Evolutionary conservation across 352 stramenopile genomes (phyloP).

Genomic region (Phytopythium helicoides): DNA sequence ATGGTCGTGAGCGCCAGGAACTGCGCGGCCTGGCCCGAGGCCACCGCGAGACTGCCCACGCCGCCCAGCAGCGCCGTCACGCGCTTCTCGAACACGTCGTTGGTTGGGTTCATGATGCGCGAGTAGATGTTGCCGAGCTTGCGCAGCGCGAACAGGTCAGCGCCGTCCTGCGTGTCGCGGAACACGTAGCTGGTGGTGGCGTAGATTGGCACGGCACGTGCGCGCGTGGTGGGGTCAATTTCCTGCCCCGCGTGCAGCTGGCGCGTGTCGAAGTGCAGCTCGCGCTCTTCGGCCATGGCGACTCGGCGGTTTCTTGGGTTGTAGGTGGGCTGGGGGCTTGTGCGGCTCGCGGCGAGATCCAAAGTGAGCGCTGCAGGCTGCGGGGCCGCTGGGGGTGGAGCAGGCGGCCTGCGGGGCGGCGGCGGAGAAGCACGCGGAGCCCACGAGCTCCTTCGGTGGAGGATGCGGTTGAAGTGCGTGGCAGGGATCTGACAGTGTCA

Average conservation of each 20-base stretch:
- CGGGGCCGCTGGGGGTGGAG: too few relatives aligned
- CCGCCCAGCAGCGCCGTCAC: conserved; percentile 1
- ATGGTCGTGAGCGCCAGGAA: conserved; percentile 3
- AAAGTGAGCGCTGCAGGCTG: too few relatives aligned
- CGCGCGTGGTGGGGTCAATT: background rate
- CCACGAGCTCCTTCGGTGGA: too few relatives aligned
- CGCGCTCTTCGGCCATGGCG: conserved; percentile 6
- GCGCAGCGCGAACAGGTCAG: conserved; percentile 2
- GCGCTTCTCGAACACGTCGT: conserved; percentile 4
- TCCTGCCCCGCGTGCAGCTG: conserved; percentile 2
- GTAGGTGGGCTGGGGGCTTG: too few relatives aligned
- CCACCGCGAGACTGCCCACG: background rate
- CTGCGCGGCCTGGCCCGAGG: background rate
- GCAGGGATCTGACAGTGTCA: too few relatives aligned
- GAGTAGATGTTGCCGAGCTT: conserved; percentile 4
- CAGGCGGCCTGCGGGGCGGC: too few relatives aligned
- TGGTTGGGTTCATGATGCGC: conserved; percentile 1
- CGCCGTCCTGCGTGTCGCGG: conserved; percentile 1
- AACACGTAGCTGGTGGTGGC: conserved; percentile 1
- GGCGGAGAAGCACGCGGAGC: too few relatives aligned
- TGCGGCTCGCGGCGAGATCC: too few relatives aligned
- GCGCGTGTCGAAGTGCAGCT: conserved; percentile 7
- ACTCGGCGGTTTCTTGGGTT: too few relatives aligned
- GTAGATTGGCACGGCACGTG: conserved; percentile 3
- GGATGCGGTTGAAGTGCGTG: too few relatives aligned